Base-by-base conservation (phyloP, 805 yeast genomes). In the Cyberlindnera saturnus region DNA sequence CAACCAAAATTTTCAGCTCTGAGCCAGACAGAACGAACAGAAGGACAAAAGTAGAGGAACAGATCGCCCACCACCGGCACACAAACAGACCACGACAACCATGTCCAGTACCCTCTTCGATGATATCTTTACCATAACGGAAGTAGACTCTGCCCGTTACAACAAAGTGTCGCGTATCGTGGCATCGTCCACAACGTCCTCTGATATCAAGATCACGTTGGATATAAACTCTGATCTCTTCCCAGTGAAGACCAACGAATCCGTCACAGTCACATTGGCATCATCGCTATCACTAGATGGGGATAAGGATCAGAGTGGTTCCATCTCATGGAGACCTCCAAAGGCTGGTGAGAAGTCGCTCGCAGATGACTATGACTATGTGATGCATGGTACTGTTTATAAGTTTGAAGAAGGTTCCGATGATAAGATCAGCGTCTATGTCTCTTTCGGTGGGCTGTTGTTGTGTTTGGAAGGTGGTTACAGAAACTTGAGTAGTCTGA, bases 351-450 rank as follows among this genome's bases (percentile, higher is more conserved):
- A 89, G 53, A 77, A 83, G 59, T 77, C 95, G 6, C 73, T 91
- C 57, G 96, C 96, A 52, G 97, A 91, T 63, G 98, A 93, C 61
- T 91, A 89, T 69, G 98, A 91, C 64, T 93, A 93, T 58, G 98
- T 93, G 52, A 91, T 93, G 98, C 81, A 90, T 63, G 99, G 99
- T 42, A 89, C 96, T 6, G 95, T 93, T 37, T 93, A 93, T 73
- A 90, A 91, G 64, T 93, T 93, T 61, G 96, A 91, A 63, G 99
- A 93, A 67, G 78, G 82, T 49, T 71, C 73, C 35, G 77, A 77
- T 51, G 78, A 74, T 49, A 68, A 70, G 52, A 69, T 71, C 66
- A 82, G 95, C 17, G 96, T 91, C 19, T 93, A 88, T 62, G 86
- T 88, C 45, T 91, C 98, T 3, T 93, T 90, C 63, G 99, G 99